Conservation (phyloP, 768 basidiomycete species). For the Mycena galericulata region DNA sequence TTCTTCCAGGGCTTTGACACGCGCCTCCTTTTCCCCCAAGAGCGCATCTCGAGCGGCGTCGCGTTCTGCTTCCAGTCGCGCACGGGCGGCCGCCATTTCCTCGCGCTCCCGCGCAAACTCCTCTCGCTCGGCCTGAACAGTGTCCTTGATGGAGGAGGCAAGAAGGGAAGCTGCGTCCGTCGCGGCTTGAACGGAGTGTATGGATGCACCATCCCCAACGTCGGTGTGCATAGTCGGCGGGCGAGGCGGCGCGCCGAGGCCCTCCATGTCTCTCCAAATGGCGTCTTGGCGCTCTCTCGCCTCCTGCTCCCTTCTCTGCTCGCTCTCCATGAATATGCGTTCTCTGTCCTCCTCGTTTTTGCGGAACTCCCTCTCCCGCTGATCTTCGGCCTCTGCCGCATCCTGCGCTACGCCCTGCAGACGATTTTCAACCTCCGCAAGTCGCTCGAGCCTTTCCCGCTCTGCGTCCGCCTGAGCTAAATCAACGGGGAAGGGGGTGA, state of each 20-base stretch:
- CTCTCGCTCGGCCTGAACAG: conserved; percentile 69
- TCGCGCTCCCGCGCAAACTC: conserved; percentile 69
- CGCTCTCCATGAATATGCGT: conserved; percentile 67
- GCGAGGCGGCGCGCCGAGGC: conserved; percentile 53
- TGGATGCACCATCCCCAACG: conserved; percentile 52
- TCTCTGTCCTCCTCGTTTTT: conserved; percentile 75
- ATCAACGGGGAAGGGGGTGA: conserved; percentile 52
- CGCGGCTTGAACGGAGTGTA: conserved; percentile 54
- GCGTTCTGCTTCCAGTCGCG: conserved; percentile 59
- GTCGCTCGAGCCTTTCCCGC: conserved; percentile 65
- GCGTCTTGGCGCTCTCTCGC: conserved; percentile 61
- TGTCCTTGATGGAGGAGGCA: conserved; percentile 68
- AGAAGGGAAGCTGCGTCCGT: conserved; percentile 68
- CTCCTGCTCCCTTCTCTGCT: conserved; percentile 70
- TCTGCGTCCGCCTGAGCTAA: conserved; percentile 57
- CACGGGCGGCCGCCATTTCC: conserved; percentile 64
- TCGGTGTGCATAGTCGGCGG: conserved; percentile 32
- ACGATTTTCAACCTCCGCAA: conserved; percentile 66
- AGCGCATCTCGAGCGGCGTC: conserved; percentile 61
- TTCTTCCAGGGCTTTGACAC: conserved; percentile 71
- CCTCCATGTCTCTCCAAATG: conserved; percentile 56
- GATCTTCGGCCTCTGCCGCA: conserved; percentile 70
- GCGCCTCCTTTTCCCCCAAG: conserved; percentile 63
- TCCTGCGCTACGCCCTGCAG: conserved; percentile 61
- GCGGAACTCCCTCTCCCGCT: conserved; percentile 74